Base-by-base conservation (phyloP, 2,329 filamentous ascomycete species). In the Aspergillus tubingensis region DNA sequence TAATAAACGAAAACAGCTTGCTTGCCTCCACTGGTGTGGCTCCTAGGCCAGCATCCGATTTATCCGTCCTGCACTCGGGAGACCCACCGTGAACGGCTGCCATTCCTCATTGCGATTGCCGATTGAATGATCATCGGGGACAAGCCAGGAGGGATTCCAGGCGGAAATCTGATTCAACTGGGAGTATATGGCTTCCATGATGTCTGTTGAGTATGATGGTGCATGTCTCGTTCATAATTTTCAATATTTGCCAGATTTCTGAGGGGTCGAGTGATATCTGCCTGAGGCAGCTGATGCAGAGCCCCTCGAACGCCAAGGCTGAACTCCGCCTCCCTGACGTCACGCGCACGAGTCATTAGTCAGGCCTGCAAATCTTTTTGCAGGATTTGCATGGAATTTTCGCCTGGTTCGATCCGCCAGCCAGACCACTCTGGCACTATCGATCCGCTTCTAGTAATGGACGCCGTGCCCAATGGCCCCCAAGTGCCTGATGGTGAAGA, bases 51-150 rank as follows among this genome's bases (percentile, higher is more conserved):
- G 23, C 41, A 44, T 47, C 53, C 53, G 53, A 55, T 44, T 55
- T 55, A 55, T 55, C 53, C 53, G 53, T 55, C n/a, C 41, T 55
- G 41, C 53, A 8, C 53, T 23, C 39, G 53, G 47, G 47, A 50
- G 47, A 39, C 53, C 53, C 53, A 55, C 53, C 41, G 25, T 21
- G 41, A 55, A 55, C 53, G 53, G 53, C 53, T 55, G 41, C 41
- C 53, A 44, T 19, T 27, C 25, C 11, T 43, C n/a, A 23, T 47
- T 10, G 8, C 23, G 38, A 47, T 47, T 55, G 53, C 53, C 53
- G 53, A 55, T 19, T 23, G 6, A 25, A 41, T 38, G 13, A 39
- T 32, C 27, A 19, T 13, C 25, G 10, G 2, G 3, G 10, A 3
- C 17, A 19, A 2, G 15, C 8, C 39, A 43, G 39, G 11, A 13